These are phyloP conservation scores for Sequoiadendron giganteum DNA, from an alignment of 75 land plant species.

Conservation along the genomic window DNA sequence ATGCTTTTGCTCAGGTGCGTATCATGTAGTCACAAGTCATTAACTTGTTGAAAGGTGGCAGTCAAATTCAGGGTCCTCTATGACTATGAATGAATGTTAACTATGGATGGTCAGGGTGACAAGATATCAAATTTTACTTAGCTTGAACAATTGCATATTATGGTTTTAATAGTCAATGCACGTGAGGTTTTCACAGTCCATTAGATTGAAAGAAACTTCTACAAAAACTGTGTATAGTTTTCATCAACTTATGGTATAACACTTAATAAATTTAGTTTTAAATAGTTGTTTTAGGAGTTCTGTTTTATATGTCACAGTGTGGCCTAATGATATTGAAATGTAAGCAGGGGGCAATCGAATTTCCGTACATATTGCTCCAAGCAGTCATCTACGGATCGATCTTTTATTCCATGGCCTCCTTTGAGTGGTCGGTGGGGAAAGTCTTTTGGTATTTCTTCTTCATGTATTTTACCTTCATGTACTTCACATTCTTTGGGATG, in stretches of 20 bases:
- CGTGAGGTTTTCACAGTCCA: too few relatives aligned
- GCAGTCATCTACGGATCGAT: constrained; percentile 31
- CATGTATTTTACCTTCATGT: constrained; percentile 68
- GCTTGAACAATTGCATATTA: too few relatives aligned
- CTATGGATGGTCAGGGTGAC: too few relatives aligned
- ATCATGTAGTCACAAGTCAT: neutral
- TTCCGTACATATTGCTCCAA: constrained; percentile 70
- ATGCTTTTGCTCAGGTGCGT: constrained; percentile 41
- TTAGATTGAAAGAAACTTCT: too few relatives aligned
- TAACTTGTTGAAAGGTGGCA: neutral
- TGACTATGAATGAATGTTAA: too few relatives aligned
- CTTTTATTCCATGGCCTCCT: constrained; percentile 52
- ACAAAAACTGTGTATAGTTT: too few relatives aligned
- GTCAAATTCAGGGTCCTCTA: neutral
- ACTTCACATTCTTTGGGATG: constrained; percentile 87
- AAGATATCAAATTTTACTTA: too few relatives aligned
- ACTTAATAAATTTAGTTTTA: neutral
- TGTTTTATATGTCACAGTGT: neutral
- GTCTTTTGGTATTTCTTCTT: constrained; percentile 56
- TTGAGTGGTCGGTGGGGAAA: constrained; percentile 48
- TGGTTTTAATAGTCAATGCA: too few relatives aligned
- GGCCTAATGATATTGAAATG: neutral
- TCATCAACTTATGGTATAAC: too few relatives aligned
- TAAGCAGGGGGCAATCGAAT: constrained; percentile 68
- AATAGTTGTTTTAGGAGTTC: neutral